Evolutionary conservation across 345 rosid genomes (phyloP).

Genomic region (Linum tenue): DNA sequence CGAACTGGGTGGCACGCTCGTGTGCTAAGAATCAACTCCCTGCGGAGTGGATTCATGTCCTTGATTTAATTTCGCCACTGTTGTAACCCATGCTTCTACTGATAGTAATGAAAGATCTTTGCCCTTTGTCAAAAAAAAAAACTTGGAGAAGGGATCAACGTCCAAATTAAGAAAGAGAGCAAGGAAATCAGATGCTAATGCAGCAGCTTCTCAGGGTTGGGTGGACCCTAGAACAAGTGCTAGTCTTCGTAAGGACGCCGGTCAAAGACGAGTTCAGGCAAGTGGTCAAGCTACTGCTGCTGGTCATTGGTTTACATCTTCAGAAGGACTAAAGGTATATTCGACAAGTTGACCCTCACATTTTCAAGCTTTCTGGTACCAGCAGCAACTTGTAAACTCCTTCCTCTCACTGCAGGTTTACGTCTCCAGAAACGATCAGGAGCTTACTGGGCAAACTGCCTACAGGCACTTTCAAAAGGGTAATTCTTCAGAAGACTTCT

Average conservation of each 20-base stretch:
- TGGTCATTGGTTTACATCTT: conserved; percentile 74
- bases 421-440: conserved; percentile 56
- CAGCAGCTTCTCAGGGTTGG: conserved; percentile 44
- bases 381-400: not conserved
- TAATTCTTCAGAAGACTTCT: conserved; percentile 12
- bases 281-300: conserved; percentile 30
- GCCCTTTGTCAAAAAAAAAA: not conserved
- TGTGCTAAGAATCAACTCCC: too few species aligned
- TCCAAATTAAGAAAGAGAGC: conserved; percentile 35
- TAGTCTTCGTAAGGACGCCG: conserved; percentile 56
- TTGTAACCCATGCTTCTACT: too few species aligned
- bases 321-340: conserved; percentile 73
- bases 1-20: too few species aligned
- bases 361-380: not conserved
- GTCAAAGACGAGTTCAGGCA: conserved; percentile 69
- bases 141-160: conserved; percentile 27
- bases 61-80: too few species aligned
- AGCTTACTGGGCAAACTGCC: conserved; percentile 68
- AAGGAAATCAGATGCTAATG: conserved; percentile 27
- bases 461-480: conserved; percentile 79
- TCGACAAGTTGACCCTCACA: not conserved
- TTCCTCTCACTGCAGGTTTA: conserved; percentile 48
- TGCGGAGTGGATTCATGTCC: too few species aligned
- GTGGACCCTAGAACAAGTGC: conserved; percentile 42
- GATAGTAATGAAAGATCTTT: too few species aligned